These are phyloP conservation scores for Ascochyta pisi DNA, from an alignment of 2,329 filamentous ascomycete species.

Conservation along the genomic window DNA sequence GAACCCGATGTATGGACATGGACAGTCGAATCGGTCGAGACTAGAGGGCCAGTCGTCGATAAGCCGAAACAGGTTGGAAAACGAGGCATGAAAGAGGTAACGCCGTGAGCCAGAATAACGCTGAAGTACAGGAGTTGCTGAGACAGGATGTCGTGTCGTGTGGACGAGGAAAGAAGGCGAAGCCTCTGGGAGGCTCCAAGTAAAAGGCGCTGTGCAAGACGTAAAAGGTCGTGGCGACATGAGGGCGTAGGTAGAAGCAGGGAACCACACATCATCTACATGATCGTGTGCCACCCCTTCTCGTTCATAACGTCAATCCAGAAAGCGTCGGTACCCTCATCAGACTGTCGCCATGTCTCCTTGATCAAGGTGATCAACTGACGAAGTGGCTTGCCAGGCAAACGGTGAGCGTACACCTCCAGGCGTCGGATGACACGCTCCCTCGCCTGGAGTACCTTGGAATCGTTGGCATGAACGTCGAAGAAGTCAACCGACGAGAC, in stretches of 20 bases:
- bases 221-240: constrained; percentile 8
- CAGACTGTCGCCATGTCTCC: constrained; percentile 61
- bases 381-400: constrained; percentile 61
- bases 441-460: constrained; percentile 53
- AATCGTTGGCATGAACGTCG: constrained; percentile 52
- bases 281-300: constrained; percentile 63
- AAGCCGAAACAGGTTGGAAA: constrained; percentile 15
- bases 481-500: constrained; percentile 49
- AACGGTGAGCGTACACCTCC: constrained; percentile 52
- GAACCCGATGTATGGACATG: constrained; percentile 17
- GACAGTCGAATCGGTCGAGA: constrained; percentile 16
- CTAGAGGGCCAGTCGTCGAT: constrained; percentile 22
- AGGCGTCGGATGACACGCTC: constrained; percentile 59
- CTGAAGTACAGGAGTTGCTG: constrained; percentile 16
- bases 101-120: constrained; percentile 16
- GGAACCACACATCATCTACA: constrained; percentile 49
- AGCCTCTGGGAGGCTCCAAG: background rate
- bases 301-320: constrained; percentile 66
- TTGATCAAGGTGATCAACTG: constrained; percentile 59
- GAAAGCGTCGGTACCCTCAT: constrained; percentile 58
- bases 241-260: background rate
- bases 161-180: constrained; percentile 1
- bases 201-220: constrained; percentile 12
- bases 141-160: constrained; percentile 10
- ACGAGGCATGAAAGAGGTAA: constrained; percentile 18